Evolutionary conservation across 768 basidiomycete genomes (phyloP).

Genomic region (Exidia glandulosa): DNA sequence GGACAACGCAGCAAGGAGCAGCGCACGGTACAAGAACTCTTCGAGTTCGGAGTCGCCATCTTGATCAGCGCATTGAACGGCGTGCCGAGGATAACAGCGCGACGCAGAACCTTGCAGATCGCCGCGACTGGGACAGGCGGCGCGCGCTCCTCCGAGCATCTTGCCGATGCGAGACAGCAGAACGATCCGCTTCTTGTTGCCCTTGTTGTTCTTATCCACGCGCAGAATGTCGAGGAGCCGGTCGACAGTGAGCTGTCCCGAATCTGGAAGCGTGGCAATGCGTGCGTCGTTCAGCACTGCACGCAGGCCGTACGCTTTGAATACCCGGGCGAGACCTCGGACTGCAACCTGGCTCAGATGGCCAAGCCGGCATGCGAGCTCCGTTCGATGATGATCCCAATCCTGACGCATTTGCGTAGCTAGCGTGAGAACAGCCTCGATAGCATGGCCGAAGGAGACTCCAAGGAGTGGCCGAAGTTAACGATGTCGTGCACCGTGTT

Average conservation of each 20-base stretch:
- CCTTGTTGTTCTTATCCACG: slow-evolving; percentile 96
- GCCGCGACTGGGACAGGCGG: slow-evolving; percentile 71
- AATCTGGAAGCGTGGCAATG: slow-evolving; percentile 59
- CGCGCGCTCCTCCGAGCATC: slow-evolving; percentile 85
- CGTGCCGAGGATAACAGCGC: slow-evolving; percentile 59
- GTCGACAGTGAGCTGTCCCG: slow-evolving; percentile 65
- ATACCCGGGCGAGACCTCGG: slow-evolving; percentile 74
- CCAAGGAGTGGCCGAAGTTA: slow-evolving; percentile 99
- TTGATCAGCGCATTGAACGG: slow-evolving; percentile 32
- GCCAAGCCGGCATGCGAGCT: slow-evolving; percentile 81
- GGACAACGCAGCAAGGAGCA: slow-evolving; percentile 87
- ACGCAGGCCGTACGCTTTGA: slow-evolving; percentile 88
- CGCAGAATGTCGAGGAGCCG: slow-evolving; percentile 86
- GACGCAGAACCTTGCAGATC: slow-evolving; percentile 72
- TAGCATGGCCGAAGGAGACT: slow-evolving; percentile 96
- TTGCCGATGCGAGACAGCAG: slow-evolving; percentile 83
- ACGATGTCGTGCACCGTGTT: slow-evolving; percentile 97
- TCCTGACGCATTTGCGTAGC: slow-evolving; percentile 85
- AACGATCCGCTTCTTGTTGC: slow-evolving; percentile 86
- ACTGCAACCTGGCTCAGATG: slow-evolving; percentile 85
- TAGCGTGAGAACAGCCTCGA: slow-evolving; percentile 92
- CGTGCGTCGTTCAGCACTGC: slow-evolving; percentile 69
- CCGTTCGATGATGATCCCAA: slow-evolving; percentile 95
- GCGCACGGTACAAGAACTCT: slow-evolving; percentile 90
- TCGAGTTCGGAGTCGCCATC: slow-evolving; percentile 94